These are phyloP conservation scores for Prunus padus DNA, from an alignment of 306 rosid species.

Conservation along the genomic window DNA sequence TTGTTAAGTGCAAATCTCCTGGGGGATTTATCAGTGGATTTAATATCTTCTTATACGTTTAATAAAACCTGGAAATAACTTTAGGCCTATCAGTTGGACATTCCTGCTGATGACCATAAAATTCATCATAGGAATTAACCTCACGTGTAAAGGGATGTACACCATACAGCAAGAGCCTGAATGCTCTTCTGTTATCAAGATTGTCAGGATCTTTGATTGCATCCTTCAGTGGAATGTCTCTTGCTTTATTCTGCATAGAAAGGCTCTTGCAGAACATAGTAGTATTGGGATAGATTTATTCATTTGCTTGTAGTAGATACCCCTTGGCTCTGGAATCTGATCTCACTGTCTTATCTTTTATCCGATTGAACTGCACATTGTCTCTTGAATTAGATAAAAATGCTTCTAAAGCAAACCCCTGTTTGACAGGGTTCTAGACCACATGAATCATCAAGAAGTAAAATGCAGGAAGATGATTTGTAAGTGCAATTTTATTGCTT, in stretches of 20 bases:
- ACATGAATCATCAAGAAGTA: constrained; percentile 33
- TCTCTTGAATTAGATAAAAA: not conserved
- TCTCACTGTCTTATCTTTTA: not conserved
- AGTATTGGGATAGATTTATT: not conserved
- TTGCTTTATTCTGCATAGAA: not conserved
- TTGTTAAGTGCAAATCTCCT: not conserved
- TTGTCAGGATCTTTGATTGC: not conserved
- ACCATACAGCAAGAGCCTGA: not conserved
- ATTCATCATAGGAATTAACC: not conserved
- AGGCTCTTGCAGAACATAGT: not conserved
- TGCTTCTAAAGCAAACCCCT: not conserved
- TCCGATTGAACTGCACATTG: not conserved
- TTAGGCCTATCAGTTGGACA: not conserved
- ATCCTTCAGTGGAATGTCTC: too few species aligned
- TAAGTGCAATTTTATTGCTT: constrained; percentile 13
- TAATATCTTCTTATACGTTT: not conserved
- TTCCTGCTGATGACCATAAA: not conserved
- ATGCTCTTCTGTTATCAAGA: too few species aligned
- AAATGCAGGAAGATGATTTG: constrained; percentile 29
- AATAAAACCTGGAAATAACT: not conserved
- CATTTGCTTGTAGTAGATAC: not conserved
- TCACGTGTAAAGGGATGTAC: not conserved
- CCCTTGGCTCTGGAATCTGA: not conserved
- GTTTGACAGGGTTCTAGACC: constrained; percentile 35
- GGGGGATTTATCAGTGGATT: not conserved